Conservation (phyloP, 2,329 filamentous ascomycete species). For the Colletotrichum aenigma region DNA sequence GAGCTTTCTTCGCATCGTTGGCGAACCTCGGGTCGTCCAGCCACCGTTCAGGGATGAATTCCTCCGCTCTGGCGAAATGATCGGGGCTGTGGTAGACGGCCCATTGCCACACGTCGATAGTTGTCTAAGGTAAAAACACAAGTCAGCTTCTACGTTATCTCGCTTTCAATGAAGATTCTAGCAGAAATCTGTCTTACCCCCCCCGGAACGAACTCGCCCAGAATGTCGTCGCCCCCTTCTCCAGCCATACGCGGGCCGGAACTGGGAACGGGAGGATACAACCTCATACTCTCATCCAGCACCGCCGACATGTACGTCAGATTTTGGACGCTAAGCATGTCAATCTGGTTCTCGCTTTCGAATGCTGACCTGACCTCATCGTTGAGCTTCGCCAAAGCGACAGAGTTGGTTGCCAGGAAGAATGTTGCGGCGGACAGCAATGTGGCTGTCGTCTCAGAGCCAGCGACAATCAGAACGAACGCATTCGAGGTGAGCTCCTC, state of each 20-base stretch:
- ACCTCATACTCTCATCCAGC: conserved; percentile 44
- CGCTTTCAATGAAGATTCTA: rapidly evolving
- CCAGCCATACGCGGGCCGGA: conserved; percentile 28
- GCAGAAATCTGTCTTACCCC: conserved; percentile 20
- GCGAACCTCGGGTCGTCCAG: not conserved
- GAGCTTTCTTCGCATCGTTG: not conserved
- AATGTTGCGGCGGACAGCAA: conserved; percentile 27
- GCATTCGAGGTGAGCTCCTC: conserved; percentile 15
- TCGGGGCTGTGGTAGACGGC: not conserved
- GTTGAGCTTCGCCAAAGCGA: conserved; percentile 30
- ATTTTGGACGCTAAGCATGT: conserved; percentile 28
- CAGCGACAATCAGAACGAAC: conserved; percentile 28
- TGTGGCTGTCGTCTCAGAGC: conserved; percentile 37
- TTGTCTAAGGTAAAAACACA: not conserved
- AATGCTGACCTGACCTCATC: conserved; percentile 41
- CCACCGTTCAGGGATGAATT: not conserved
- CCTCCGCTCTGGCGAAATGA: not conserved
- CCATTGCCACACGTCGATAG: not conserved
- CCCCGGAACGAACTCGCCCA: conserved; percentile 33
- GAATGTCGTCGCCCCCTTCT: conserved; percentile 33
- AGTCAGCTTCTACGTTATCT: rapidly evolving
- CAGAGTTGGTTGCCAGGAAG: conserved; percentile 31
- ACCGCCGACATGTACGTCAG: conserved; percentile 41
- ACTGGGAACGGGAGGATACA: conserved; percentile 35
- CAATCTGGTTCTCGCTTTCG: conserved; percentile 36